phyloP scores from a whole-genome alignment of 2,329 filamentous ascomycete genomes.

The Berkeleyomyces basicola region DNA sequence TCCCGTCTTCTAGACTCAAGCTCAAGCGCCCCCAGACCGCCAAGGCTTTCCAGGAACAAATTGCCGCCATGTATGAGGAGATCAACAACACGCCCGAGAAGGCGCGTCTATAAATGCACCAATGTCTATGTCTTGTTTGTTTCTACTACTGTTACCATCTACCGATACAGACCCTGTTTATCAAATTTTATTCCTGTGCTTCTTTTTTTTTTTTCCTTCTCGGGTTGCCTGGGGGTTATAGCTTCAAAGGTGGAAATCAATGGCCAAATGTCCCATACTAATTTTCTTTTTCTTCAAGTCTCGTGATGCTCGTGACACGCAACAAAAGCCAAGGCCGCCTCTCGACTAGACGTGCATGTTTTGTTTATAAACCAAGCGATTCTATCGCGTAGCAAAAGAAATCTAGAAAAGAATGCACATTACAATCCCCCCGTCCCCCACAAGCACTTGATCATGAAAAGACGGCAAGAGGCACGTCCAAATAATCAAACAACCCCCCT shows the following conservation, averaged over 20 bases:
- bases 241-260: neutral
- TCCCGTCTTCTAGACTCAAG: conserved; percentile 30
- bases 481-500: too few species aligned
- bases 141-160: neutral
- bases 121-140: neutral
- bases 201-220: neutral
- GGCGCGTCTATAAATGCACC: conserved; percentile 2
- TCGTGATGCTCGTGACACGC: too few species aligned
- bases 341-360: too few species aligned
- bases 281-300: too few species aligned
- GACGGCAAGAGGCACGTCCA: too few species aligned
- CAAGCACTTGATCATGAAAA: too few species aligned
- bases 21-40: conserved; percentile 41
- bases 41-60: conserved; percentile 34
- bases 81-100: conserved; percentile 21
- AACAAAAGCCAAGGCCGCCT: too few species aligned
- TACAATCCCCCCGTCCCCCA: too few species aligned
- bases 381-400: too few species aligned
- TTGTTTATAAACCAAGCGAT: too few species aligned
- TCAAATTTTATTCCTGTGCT: neutral
- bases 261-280: neutral
- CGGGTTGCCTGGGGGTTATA: neutral
- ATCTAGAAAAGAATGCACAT: too few species aligned
- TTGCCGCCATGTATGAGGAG: conserved; percentile 41
- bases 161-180: neutral